These are phyloP conservation scores for Lachnellula willkommii DNA, from an alignment of 2,329 filamentous ascomycete genomes.

Conservation along the genomic window DNA sequence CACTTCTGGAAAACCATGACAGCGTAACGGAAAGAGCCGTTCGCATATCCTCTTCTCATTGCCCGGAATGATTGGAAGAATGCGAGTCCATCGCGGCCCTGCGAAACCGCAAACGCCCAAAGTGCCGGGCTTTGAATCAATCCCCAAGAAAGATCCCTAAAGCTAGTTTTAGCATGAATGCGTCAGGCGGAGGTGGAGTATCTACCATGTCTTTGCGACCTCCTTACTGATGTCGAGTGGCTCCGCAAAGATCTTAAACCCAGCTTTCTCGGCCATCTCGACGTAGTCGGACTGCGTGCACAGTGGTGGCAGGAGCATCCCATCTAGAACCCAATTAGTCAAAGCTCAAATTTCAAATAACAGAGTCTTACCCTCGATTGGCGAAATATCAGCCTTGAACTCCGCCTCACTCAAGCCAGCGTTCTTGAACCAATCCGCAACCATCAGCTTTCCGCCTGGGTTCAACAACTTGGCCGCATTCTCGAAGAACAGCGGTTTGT, in stretches of 20 bases:
- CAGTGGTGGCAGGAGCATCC: slow-evolving; percentile 55
- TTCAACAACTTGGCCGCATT: slow-evolving; percentile 47
- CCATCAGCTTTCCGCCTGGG: slow-evolving; percentile 46
- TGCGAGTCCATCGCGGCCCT: slow-evolving; percentile 54
- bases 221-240: slow-evolving; percentile 54
- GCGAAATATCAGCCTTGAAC: slow-evolving; percentile 49
- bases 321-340: slow-evolving; percentile 37
- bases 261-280: slow-evolving; percentile 42
- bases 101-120: slow-evolving; percentile 56
- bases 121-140: slow-evolving; percentile 54
- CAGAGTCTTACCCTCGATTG: slow-evolving; percentile 46
- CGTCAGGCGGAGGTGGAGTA: not conserved
- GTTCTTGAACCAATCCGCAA: slow-evolving; percentile 59
- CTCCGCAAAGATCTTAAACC: slow-evolving; percentile 40
- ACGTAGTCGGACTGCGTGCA: slow-evolving; percentile 51
- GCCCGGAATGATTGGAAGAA: slow-evolving; percentile 57
- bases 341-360: not conserved
- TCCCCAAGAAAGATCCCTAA: slow-evolving; percentile 58
- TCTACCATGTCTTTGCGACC: slow-evolving; percentile 55
- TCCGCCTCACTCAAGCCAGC: slow-evolving; percentile 40
- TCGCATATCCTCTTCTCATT: slow-evolving; percentile 55
- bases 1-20: slow-evolving; percentile 52
- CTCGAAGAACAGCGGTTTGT: slow-evolving; percentile 53
- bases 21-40: slow-evolving; percentile 53
- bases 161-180: not conserved